Evolutionary conservation across 2,329 filamentous ascomycete species (phyloP).

Genomic region (Xylaria sp.): DNA sequence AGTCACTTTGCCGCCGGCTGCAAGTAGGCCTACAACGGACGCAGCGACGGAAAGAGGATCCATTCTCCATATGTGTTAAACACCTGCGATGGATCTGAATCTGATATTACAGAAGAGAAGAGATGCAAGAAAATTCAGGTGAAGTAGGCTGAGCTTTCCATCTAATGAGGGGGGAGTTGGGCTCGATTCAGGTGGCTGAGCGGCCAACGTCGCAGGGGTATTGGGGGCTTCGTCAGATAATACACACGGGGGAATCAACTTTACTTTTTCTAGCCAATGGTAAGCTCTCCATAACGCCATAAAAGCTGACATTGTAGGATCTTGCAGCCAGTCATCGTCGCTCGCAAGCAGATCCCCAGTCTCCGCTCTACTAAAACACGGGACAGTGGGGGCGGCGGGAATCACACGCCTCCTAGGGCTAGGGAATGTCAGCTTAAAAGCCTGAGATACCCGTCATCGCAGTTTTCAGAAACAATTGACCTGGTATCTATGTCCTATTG

Average conservation of each 20-base stretch:
- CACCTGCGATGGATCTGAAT: not conserved
- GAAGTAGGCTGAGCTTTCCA: not conserved
- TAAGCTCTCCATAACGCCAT: not conserved
- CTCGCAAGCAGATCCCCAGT: not conserved
- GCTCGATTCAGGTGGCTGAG: not conserved
- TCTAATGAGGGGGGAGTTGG: not conserved
- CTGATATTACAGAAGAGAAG: not conserved
- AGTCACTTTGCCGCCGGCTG: slow-evolving; percentile 2
- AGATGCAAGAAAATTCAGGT: not conserved
- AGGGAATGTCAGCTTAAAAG: no score
- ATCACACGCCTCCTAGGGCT: no score
- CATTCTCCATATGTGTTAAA: not conserved
- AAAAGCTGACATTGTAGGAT: not conserved
- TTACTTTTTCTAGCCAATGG: not conserved
- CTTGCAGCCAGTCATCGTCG: not conserved
- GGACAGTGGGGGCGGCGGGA: not conserved
- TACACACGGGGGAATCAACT: no score
- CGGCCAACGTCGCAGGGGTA: not conserved
- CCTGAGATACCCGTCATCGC: no score
- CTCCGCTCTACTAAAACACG: not conserved
- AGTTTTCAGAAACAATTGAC: no score
- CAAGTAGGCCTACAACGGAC: slow-evolving; percentile 15
- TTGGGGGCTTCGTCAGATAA: not conserved
- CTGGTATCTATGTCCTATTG: no score
- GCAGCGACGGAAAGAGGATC: slow-evolving; percentile 21